A percentile compares a stretch with the other conserved stretches of the same genome.
phyloP scores from a whole-genome alignment of 495 filamentous ascomycete species.

The Podospora sp. region DNA sequence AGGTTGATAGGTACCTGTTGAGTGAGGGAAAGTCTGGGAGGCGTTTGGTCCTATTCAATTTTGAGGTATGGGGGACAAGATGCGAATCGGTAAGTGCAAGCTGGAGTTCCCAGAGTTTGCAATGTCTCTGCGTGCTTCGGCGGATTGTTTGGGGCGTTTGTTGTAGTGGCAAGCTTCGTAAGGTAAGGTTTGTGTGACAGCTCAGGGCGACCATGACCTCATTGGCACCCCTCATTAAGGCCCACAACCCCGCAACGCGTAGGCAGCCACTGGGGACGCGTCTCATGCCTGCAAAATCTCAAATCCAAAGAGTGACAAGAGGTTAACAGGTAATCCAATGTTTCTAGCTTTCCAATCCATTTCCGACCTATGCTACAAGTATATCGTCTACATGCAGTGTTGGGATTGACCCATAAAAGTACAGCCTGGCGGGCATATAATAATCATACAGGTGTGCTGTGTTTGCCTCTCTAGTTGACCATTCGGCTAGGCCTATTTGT shows the following conservation, averaged over 20 bases:
- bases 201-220: constrained; percentile 4
- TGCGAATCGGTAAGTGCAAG: not conserved
- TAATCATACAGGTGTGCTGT: constrained; percentile 8
- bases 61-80: not conserved
- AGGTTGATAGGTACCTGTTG: no score
- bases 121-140: no score
- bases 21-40: no score
- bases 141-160: not conserved
- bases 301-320: no score
- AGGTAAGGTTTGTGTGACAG: not conserved
- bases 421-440: not conserved
- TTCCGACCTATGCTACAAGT: not conserved
- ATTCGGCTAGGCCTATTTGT: not conserved
- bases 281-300: not conserved
- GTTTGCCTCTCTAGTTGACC: not conserved
- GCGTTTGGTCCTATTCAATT: not conserved
- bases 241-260: constrained; percentile 5
- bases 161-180: not conserved
- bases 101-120: not conserved
- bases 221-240: constrained; percentile 1
- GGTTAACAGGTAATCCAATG: no score
- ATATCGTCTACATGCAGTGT: not conserved
- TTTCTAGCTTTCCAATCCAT: not conserved
- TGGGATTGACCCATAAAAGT: not conserved
- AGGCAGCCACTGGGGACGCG: constrained; percentile 4